Conservation (phyloP, 2,329 filamentous ascomycete genomes). For the Nothomitra cinnamomea region DNA sequence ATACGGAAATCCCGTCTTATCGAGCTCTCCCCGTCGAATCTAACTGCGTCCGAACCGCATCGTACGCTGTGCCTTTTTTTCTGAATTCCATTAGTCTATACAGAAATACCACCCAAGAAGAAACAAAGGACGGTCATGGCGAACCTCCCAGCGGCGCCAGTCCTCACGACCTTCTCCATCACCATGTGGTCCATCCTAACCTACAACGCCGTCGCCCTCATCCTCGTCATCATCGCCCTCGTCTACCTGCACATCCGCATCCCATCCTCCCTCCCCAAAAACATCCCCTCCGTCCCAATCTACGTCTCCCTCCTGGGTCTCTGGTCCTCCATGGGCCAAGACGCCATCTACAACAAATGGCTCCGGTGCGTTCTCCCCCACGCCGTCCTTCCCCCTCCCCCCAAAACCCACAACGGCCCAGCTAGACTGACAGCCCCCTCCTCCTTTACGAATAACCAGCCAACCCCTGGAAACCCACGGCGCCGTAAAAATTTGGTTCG, state of each 20-base stretch:
- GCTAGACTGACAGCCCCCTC: neutral
- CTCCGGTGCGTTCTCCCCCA: neutral
- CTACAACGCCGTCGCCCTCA: neutral
- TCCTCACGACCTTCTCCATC: neutral
- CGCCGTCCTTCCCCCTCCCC: neutral
- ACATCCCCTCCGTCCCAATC: constrained; percentile 6
- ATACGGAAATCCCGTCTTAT: no score
- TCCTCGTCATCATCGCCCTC: neutral
- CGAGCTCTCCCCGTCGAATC: neutral
- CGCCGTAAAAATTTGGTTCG: constrained; percentile 8
- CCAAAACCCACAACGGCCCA: neutral
- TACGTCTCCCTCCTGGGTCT: constrained; percentile 3
- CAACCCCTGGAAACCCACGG: constrained; percentile 4
- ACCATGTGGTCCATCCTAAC: neutral
- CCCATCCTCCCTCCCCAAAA: neutral
- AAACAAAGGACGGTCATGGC: neutral
- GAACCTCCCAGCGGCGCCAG: neutral
- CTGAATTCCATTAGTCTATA: neutral
- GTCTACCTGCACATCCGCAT: neutral
- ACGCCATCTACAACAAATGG: neutral
- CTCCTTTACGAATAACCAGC: neutral
- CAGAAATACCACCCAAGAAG: neutral
- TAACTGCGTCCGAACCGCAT: neutral
- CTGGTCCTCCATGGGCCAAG: neutral
- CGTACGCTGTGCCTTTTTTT: neutral